Evolutionary conservation across 2,329 filamentous ascomycete species (phyloP), one percentile per base, ranked within the genome.

Genomic region (Tolypocladium amazonense): DNA sequence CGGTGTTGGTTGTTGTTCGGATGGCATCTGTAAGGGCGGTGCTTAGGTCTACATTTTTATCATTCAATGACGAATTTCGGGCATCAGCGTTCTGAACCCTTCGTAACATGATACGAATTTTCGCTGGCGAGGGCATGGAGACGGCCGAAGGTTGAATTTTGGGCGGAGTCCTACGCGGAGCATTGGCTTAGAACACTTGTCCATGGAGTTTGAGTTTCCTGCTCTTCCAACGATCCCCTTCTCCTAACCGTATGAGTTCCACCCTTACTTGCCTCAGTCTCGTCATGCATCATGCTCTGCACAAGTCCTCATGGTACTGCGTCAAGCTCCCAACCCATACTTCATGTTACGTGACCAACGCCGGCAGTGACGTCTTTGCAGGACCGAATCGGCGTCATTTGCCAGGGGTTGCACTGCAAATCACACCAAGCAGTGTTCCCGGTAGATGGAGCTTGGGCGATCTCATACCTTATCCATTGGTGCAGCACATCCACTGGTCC

Each of bases 1-100:
- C 33, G 64, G 18, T 67, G 66, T 37, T 61, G 64, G 60, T 61
- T 63, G 33, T 37, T 67, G 4, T 62, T 67, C 61, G 63, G 64
- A 1, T 59, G 61, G 23, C 65, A 67, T 56, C 25, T 67, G 39
- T 65, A 53, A 23, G 15, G 23, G 23, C 11, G 4, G n/a, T 45
- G n/a, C 12, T 23, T 12, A 23, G 11, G 8, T 25, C n/a, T 4
- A 7, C 9, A 8, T 23, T 20, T 41, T 39, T 43, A 43, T 20
- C 5, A 5, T 39, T 18, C 1, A 20, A 20, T 18, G 5, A 15
- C 15, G 38, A 39, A 11, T 2, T 20, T 39, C 18, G 15, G 14
- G 38, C 6, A n/a, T n/a, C n/a, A 1, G 15, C 15, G 6, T 39
- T 15, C 38, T 6, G 38, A 7, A 39, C 15, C 4, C 38, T 39